These are phyloP conservation scores for Scolecobasidium constrictum DNA, from an alignment of 2,329 filamentous ascomycete species.

Conservation along the genomic window DNA sequence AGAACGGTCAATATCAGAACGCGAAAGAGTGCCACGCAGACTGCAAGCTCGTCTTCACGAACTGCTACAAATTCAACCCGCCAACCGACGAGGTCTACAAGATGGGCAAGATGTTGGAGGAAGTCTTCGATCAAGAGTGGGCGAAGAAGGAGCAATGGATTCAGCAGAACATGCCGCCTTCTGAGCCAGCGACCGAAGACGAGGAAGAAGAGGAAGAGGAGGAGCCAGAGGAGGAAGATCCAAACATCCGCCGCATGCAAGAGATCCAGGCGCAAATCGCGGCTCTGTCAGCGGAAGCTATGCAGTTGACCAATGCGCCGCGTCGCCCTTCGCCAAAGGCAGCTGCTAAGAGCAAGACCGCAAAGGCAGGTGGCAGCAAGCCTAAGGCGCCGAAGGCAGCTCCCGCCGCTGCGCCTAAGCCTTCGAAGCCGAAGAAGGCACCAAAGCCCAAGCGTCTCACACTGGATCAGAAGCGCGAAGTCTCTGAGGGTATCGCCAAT, in stretches of 20 bases:
- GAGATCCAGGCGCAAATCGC: conserved; percentile 57
- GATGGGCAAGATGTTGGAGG: conserved; percentile 62
- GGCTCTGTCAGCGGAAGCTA: conserved; percentile 51
- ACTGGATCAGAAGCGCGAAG: conserved; percentile 78
- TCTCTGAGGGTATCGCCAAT: conserved; percentile 74
- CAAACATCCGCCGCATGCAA: conserved; percentile 24
- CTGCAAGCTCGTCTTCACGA: conserved; percentile 71
- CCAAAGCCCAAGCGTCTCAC: conserved; percentile 37
- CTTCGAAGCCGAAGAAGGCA: conserved; percentile 11
- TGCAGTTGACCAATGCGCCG: conserved; percentile 13
- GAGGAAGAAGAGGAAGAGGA: conserved; percentile 54
- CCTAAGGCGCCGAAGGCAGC: background rate
- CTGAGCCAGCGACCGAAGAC: conserved; percentile 52
- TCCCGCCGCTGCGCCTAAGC: conserved; percentile 12
- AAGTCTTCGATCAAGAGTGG: conserved; percentile 66
- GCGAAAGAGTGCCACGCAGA: conserved; percentile 80
- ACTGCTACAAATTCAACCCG: conserved; percentile 91
- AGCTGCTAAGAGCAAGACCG: conserved; percentile 26
- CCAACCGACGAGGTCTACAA: conserved; percentile 61
- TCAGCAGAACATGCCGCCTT: conserved; percentile 57
- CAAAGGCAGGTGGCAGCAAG: conserved; percentile 12
- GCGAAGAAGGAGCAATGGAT: conserved; percentile 72
- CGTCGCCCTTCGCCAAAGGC: conserved; percentile 46
- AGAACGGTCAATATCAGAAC: conserved; percentile 66
- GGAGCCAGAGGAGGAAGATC: conserved; percentile 50